Evolutionary conservation across 805 yeast genomes (phyloP), one percentile per base, ranked within the genome.

Genomic region (Ogataea wickerhamii): DNA sequence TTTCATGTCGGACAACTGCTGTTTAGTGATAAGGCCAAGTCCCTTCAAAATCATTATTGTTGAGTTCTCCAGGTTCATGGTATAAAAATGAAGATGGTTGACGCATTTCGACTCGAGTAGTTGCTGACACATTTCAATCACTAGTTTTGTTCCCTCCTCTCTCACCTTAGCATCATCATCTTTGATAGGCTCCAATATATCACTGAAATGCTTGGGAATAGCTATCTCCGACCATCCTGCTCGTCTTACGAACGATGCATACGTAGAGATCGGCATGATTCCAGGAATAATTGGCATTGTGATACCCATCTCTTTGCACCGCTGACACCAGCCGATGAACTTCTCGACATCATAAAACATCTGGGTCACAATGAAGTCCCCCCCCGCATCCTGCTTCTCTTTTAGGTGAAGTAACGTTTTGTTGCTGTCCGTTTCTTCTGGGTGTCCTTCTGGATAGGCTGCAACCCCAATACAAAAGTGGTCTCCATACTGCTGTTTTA

Each of bases 251-350:
- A 93, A 93, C 3, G 96, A 79, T 18, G 94, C 84, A 64, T 91
- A 89, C 3, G 96, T 87, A n/a, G 95, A 80, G 41, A 93, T 89
- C 17, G 98, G 98, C 98, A 93, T 93, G 62, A 93, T 88, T 11
- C 98, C 98, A 1, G 98, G 98, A 43, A 93, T 82, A 48, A 93
- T 85, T 20, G 98, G 98, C 37, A 86, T 79, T 27, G 70, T 70
- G 47, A 93, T 74, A 17, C 96, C 97, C 17, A 68, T 67, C 17
- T 71, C 78, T 49, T 91, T 75, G 38, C 91, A 74, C 43, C 68
- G 64, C 14, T 70, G 60, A 53, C 93, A 87, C 98, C 98, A 93
- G 10, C 63, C 52, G 41, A 93, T 74, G 62, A 91, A 93, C 43
- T 74, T 74, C 32, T 89, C 96, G 10, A 73, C 93, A 56, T 93